Conservation (phyloP, 176 grass and related monocot genomes). For the Miscanthus lutarioriparius region DNA sequence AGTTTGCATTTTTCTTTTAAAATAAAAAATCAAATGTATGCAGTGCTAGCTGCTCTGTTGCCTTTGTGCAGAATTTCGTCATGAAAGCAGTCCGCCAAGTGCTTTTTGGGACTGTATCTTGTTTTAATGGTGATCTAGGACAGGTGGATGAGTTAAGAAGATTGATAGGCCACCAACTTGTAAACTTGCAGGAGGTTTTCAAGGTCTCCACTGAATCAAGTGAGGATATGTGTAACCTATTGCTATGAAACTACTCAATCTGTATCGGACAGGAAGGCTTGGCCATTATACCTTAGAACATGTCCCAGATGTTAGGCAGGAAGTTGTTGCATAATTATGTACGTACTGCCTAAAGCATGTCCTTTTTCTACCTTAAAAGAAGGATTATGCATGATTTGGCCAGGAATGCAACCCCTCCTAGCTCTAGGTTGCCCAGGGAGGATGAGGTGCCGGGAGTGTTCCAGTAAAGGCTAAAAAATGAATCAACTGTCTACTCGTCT, state of each 20-base stretch:
- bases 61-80: slow-evolving; percentile 63
- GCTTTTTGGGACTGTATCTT: slow-evolving; percentile 47
- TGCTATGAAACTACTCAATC: slow-evolving; percentile 64
- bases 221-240: slow-evolving; percentile 40
- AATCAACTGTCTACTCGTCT: too few species aligned
- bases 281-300: slow-evolving; percentile 63
- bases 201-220: slow-evolving; percentile 38
- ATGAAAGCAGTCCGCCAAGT: slow-evolving; percentile 53
- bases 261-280: slow-evolving; percentile 74
- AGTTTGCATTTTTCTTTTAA: neutral
- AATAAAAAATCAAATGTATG: neutral
- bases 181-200: slow-evolving; percentile 52
- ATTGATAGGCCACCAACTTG: slow-evolving; percentile 58
- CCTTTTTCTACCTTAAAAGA: neutral
- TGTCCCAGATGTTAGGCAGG: slow-evolving; percentile 36
- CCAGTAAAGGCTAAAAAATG: neutral
- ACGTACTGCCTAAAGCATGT: neutral
- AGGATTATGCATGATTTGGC: neutral
- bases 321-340: slow-evolving; percentile 24
- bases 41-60: neutral
- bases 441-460: neutral
- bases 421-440: neutral
- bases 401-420: neutral
- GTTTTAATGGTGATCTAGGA: slow-evolving; percentile 43
- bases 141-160: slow-evolving; percentile 50